A percentile compares a stretch with the other conserved stretches of the same genome.
Conservation (phyloP, 2,329 filamentous ascomycete genomes). For the Xylariaceae sp. region DNA sequence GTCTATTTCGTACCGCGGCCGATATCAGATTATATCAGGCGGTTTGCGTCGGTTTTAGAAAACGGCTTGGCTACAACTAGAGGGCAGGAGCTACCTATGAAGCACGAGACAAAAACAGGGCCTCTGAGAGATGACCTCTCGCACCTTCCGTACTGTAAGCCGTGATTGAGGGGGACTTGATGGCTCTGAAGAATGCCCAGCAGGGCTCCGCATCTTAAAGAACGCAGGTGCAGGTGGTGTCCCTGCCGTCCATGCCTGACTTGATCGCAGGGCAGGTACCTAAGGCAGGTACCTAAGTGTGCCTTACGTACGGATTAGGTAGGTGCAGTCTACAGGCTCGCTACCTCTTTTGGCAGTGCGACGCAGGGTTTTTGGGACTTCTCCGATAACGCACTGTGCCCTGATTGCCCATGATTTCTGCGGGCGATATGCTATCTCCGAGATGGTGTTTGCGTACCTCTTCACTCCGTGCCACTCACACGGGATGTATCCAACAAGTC, state of each 20-base stretch:
- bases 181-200: not conserved
- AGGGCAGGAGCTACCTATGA: not conserved
- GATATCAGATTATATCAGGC: not conserved
- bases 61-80: not conserved
- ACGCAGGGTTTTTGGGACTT: not conserved
- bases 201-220: not conserved
- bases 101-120: not conserved
- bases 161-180: not conserved
- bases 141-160: too few species aligned
- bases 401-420: not conserved
- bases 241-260: not conserved
- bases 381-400: not conserved
- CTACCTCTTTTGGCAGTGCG: not conserved
- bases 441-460: not conserved
- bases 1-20: too few species aligned
- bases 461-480: not conserved
- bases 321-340: too few species aligned
- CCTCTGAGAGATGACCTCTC: not conserved
- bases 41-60: constrained; percentile 10
- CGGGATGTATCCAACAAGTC: not conserved
- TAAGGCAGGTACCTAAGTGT: not conserved
- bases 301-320: too few species aligned
- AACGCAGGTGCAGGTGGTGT: not conserved
- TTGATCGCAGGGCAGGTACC: not conserved
- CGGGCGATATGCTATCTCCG: not conserved